phyloP scores from a whole-genome alignment of 1,284 basidiomycete species.

The Uromyces viciae-fabae region DNA sequence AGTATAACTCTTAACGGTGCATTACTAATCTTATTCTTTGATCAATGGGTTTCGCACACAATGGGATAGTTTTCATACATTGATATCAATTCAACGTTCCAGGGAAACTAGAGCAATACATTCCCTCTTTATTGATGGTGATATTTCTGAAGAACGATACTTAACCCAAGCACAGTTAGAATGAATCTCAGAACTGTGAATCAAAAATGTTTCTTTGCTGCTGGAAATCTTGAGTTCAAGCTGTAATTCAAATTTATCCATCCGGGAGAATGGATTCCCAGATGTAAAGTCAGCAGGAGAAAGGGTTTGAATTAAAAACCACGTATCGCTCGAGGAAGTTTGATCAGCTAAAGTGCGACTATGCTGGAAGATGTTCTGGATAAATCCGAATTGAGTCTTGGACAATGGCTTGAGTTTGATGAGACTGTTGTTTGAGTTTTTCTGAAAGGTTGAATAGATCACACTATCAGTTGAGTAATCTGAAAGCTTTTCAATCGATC shows the following conservation, averaged over 20 bases:
- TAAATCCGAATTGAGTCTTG: background rate
- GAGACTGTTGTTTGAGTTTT: background rate
- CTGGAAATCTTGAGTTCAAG: background rate
- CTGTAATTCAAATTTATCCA: background rate
- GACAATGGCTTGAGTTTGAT: background rate
- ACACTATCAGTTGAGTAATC: background rate
- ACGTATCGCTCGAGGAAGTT: background rate
- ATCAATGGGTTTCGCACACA: no score
- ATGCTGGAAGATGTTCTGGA: conserved; percentile 1
- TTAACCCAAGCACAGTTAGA: conserved; percentile 26
- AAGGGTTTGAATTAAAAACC: background rate
- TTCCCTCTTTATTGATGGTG: background rate
- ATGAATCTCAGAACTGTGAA: background rate
- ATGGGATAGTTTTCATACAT: no score
- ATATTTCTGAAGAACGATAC: background rate
- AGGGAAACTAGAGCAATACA: background rate
- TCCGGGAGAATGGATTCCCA: background rate
- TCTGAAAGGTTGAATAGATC: background rate
- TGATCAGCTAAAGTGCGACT: background rate
- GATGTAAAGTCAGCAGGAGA: background rate
- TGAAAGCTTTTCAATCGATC: background rate
- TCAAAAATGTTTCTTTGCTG: background rate
- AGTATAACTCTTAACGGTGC: no score
- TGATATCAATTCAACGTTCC: background rate
- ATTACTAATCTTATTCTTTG: no score